phyloP scores from a whole-genome alignment of 2,329 filamentous ascomycete species.

The Achaetomium macrosporum region DNA sequence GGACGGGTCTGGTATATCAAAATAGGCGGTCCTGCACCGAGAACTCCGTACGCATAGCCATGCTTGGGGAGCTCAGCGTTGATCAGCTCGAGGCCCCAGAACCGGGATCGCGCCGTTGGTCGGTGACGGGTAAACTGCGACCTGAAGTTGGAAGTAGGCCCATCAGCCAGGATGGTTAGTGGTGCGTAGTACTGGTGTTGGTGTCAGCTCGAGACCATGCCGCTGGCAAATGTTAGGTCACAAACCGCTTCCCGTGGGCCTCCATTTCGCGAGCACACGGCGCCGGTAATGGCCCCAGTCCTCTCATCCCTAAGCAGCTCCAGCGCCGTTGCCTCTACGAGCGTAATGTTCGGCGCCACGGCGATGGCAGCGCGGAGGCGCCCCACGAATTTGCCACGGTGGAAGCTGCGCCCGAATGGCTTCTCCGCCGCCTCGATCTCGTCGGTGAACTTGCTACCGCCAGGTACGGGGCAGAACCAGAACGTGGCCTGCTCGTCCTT shows the following conservation, averaged over 20 bases:
- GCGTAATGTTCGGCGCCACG: not conserved
- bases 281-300: constrained; percentile 1
- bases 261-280: not conserved
- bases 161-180: constrained; percentile 11
- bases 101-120: constrained; percentile 8
- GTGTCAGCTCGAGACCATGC: not conserved
- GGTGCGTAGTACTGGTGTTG: not conserved
- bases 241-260: not conserved
- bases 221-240: not conserved
- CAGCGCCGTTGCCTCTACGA: constrained; percentile 5
- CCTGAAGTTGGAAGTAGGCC: constrained; percentile 10
- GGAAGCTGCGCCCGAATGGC: constrained; percentile 10
- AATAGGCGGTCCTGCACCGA: constrained; percentile 6
- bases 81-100: constrained; percentile 11
- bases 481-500: constrained; percentile 10
- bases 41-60: constrained; percentile 7
- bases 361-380: not conserved
- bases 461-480: constrained; percentile 7
- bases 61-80: constrained; percentile 4
- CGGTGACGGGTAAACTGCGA: constrained; percentile 8
- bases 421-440: not conserved
- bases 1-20: constrained; percentile 12
- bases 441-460: not conserved
- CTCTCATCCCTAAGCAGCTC: constrained; percentile 8
- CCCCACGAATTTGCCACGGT: constrained; percentile 11